These are phyloP conservation scores for Malassezia japonica DNA, from an alignment of 1,284 basidiomycete species.

Conservation along the genomic window DNA sequence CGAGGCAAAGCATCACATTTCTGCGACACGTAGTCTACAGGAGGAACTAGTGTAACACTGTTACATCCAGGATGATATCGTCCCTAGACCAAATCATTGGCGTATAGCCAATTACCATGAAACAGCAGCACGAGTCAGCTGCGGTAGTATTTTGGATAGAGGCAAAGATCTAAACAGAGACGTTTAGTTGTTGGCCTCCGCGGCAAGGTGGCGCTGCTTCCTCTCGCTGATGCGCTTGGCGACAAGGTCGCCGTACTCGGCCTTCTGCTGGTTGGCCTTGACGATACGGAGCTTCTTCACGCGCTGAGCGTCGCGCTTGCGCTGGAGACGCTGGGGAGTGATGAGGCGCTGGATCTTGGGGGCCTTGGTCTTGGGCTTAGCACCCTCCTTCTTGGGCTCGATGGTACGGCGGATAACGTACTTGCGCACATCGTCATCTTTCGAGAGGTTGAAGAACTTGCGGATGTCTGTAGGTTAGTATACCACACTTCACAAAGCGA, in stretches of 20 bases:
- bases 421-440: conserved; percentile 96
- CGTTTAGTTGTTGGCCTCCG: background rate
- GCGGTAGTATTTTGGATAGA: conserved; percentile 10
- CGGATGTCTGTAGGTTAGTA: conserved; percentile 58
- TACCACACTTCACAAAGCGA: background rate
- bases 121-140: conserved; percentile 11
- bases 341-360: conserved; percentile 63
- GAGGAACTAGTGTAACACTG: conserved; percentile 9
- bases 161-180: background rate
- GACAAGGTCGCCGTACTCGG: conserved; percentile 66
- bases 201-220: conserved; percentile 56
- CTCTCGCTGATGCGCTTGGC: conserved; percentile 85
- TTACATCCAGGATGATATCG: conserved; percentile 12
- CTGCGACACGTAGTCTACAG: conserved; percentile 17
- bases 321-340: conserved; percentile 87
- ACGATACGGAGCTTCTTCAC: conserved; percentile 82
- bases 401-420: conserved; percentile 78
- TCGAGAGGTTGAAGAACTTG: conserved; percentile 93
- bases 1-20: conserved; percentile 12
- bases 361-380: conserved; percentile 97
- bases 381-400: conserved; percentile 79
- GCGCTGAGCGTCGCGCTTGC: conserved; percentile 82
- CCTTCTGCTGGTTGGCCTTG: conserved; percentile 85
- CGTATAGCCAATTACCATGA: conserved; percentile 5
- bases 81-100: conserved; percentile 16